Evolutionary conservation across 2,329 filamentous ascomycete genomes (phyloP), one percentile per base, ranked within the genome.

Genomic region (Calonectria montana): DNA sequence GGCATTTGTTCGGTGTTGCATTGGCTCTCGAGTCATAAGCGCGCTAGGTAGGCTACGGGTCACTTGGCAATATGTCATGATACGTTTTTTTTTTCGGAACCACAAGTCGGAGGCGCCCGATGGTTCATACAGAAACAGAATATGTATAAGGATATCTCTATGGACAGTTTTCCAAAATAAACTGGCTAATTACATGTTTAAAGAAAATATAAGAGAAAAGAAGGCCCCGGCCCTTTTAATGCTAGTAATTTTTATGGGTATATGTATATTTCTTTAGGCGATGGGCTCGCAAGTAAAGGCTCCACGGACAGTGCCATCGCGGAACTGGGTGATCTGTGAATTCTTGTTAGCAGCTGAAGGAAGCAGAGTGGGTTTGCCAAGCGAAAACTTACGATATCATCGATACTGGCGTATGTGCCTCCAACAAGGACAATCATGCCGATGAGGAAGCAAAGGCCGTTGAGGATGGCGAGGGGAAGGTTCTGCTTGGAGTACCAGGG

Each of bases 231-330:
- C n/a, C 37, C 25, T 27, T n/a, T 59, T 43, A 18, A 47, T 43
- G 39, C 25, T 67, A 43, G 21, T 53, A 57, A 59, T 41, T 41
- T 57, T 29, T 59, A 10, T 45, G 16, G 37, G 39, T 62, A 62
- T 62, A 62, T n/a, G 45, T 43, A 23, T 45, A 12, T 31, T 67
- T 61, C 65, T 72, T 76, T 78, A 80, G 68, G 73, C 77, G 70
- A 80, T 75, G 21, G 80, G 79, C 2, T 69, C 73, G 73, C 80
- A 81, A 23, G 79, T 80, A 69, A 81, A 81, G 8, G 76, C 75
- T 37, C 78, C 72, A 21, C 76, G 76, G 55, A 81, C 78, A 9
- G 70, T 75, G 66, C 79, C 79, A 9, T 75, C 64, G 15, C 72
- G 39, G 71, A 78, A 81, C 69, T 81, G 75, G 53, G 68, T 61